Conservation (phyloP, 108 stramenopile species). For the Skeletonema costatum region DNA sequence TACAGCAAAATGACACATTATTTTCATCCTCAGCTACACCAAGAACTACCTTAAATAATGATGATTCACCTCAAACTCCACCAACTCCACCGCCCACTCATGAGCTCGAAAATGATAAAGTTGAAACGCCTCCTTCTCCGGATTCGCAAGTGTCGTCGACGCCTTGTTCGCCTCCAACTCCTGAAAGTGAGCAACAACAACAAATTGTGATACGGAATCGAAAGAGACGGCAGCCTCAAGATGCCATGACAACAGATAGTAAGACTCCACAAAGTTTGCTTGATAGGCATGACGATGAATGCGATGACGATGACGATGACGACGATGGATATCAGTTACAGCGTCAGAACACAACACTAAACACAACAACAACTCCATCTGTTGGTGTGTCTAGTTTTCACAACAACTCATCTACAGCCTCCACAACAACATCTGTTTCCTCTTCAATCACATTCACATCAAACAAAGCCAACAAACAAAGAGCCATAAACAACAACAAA, state of each 20-base stretch:
- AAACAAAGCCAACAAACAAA: constrained; percentile 2
- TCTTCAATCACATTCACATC: neutral
- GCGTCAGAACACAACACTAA: neutral
- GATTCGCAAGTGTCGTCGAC: constrained; percentile 3
- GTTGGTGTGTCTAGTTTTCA: neutral
- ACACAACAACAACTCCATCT: neutral
- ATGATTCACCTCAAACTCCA: neutral
- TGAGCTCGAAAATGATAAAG: neutral
- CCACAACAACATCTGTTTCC: neutral
- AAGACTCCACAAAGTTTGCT: constrained; percentile 5
- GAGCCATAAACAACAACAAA: constrained; percentile 1
- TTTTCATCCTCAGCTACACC: neutral
- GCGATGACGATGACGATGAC: neutral
- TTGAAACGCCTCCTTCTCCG: constrained; percentile 20
- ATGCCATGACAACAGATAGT: neutral
- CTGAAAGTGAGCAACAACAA: constrained; percentile 1
- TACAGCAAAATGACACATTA: neutral
- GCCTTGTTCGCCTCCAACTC: constrained; percentile 20
- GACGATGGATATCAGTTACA: neutral
- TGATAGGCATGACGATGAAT: neutral
- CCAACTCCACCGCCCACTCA: neutral
- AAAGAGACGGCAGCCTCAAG: neutral
- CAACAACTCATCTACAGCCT: neutral
- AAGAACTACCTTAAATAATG: neutral
- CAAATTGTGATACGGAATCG: neutral